phyloP scores from a whole-genome alignment of 441 rosid species.

The Erodium texanum region DNA sequence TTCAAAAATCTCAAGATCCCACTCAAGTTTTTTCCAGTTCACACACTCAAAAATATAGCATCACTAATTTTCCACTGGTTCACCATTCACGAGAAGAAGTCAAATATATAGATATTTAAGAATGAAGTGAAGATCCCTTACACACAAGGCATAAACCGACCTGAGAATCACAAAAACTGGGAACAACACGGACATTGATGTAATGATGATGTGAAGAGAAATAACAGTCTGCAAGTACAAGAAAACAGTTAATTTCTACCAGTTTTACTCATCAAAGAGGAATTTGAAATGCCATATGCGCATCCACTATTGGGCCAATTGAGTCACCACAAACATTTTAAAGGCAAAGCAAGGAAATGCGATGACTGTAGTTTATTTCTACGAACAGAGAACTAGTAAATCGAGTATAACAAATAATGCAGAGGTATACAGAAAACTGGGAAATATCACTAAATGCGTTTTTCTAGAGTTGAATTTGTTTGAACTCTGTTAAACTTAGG shows the following conservation, averaged over 20 bases:
- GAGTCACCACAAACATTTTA: background rate
- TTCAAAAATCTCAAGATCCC: background rate
- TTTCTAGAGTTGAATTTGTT: background rate
- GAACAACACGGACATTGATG: conserved; percentile 57
- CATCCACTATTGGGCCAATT: background rate
- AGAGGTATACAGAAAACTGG: background rate
- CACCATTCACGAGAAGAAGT: background rate
- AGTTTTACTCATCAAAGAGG: background rate
- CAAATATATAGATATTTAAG: background rate
- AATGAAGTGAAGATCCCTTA: background rate
- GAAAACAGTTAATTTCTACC: conserved; percentile 16
- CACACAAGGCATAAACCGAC: conserved; percentile 23
- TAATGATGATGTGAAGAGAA: conserved; percentile 57
- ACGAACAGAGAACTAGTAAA: background rate
- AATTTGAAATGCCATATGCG: background rate
- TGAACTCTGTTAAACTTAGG: background rate
- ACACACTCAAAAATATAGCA: background rate
- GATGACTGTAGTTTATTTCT: background rate
- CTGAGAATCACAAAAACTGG: conserved; percentile 81
- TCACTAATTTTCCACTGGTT: background rate
- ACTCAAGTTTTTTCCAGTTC: background rate
- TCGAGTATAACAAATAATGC: background rate
- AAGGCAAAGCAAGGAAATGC: background rate
- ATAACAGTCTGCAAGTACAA: conserved; percentile 46
- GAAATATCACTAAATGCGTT: background rate